phyloP scores from a whole-genome alignment of 176 grass and related monocot genomes.

The Hordeum marinum region DNA sequence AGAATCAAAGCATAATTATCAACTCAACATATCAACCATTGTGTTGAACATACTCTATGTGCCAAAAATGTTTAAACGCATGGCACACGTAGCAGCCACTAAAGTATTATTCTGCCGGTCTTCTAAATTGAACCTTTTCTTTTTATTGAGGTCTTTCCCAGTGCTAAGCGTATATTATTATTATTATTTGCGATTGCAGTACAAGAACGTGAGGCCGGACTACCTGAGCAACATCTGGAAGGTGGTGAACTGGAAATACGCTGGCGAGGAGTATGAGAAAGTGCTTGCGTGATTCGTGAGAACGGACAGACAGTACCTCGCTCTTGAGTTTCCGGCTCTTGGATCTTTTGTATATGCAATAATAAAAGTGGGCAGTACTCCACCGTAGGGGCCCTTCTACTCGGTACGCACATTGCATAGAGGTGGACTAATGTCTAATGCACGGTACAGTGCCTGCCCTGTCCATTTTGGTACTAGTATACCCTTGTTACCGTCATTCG shows the following conservation, averaged over 20 bases:
- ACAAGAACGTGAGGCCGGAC: conserved; percentile 93
- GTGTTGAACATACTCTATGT: too few species aligned
- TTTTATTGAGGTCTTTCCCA: background rate
- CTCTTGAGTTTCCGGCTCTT: background rate
- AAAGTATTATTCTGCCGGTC: background rate
- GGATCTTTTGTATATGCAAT: conserved; percentile 30
- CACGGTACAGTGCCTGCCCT: too few species aligned
- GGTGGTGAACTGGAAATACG: conserved; percentile 98
- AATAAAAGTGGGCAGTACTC: background rate
- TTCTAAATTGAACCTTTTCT: background rate
- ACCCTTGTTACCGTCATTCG: too few species aligned
- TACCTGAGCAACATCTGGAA: conserved; percentile 96
- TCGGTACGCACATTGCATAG: too few species aligned
- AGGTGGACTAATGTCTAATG: too few species aligned
- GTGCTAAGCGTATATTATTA: background rate
- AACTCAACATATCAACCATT: too few species aligned
- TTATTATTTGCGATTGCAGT: conserved; percentile 50
- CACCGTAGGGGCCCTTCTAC: too few species aligned
- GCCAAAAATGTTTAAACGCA: background rate
- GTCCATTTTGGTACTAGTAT: too few species aligned
- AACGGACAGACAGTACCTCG: background rate
- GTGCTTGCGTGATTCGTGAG: conserved; percentile 38
- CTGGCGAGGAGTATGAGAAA: conserved; percentile 64
- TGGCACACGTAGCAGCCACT: too few species aligned
- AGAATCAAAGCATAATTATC: background rate